Evolutionary conservation across 768 basidiomycete species (phyloP), one percentile per base, ranked within the genome.

Genomic region (Astraeus odoratus): DNA sequence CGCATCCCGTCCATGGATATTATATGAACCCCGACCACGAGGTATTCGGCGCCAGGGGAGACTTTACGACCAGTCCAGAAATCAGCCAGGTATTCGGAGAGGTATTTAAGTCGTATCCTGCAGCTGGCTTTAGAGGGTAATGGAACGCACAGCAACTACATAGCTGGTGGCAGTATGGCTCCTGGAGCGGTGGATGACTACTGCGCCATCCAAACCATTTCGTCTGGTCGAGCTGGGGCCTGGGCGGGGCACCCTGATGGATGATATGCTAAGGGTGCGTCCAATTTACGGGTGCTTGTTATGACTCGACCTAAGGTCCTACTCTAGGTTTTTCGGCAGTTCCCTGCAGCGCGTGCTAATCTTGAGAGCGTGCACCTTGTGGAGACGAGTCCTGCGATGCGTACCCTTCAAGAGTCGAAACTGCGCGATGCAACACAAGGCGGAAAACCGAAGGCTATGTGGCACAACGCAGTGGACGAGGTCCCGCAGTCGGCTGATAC

Each of bases 41-140:
- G 34, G 83, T 98, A 3, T 90, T 99, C 56, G 96, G 96, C 10
- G 51, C 78, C 0, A 71, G 74, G 33, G 96, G 96, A 5, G 96
- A 99, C 69, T 99, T 98, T 58, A 85, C 87, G 18, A 99, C 96
- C 9, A 92, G 87, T 54, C 96, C 95, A 2, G 96, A 99, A 63
- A 97, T 99, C 43, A 88, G 81, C 55, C 93, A 97, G 61, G 79
- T 89, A 1, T 98, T 98, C 60, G 96, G 96, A 48, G 95, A 99
- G 81, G 95, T 93, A 59, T 51, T 78, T 63, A 35, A 8, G 27
- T 46, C 20, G 20, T 16, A 15, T n/a, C 29, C 10, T 26, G 6
- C 27, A 18, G 35, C 3, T 24, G 22, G 49, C 34, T 31, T 42
- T 50, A 38, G 26, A 34, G 46, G 57, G 68, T 62, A 71, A 66